Base-by-base conservation (phyloP, 2,329 filamentous ascomycete genomes). In the Epicoccum sorghinum region DNA sequence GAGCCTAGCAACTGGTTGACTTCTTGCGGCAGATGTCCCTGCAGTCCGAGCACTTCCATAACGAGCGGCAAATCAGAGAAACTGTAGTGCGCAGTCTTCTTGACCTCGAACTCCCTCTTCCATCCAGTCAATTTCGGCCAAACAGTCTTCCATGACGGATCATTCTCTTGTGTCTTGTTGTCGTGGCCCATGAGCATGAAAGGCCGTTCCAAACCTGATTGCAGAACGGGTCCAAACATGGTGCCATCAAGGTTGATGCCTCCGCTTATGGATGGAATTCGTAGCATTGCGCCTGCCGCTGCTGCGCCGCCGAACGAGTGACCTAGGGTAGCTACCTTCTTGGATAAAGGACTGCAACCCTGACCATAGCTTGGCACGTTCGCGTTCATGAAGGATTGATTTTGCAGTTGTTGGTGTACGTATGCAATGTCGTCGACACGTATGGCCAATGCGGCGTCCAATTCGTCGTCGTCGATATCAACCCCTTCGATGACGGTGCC, bases 261-360 rank as follows among this genome's bases (percentile, higher is more conserved):
- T 4, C 69, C 72, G 2, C 54, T 45, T 23, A 70, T 55, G 3
- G 65, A 66, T 0, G 58, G 24, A 1, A 59, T 44, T 4, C 58
- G 39, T 22, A 60, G 14, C 56, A 65, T 43, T 30, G 65, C 51
- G 1, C 52, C 43, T 2, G 64, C 61, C 6, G 68, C 63, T 2
- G 73, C 66, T 0, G 71, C 70, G 8, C 74, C 75, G 12, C 74
- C 74, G 4, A 76, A 47, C 2, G 74, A 77, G 40, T 77, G 74
- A 4, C 75, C 75, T 3, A 74, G 18, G 5, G 72, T 30, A 0
- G 62, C 68, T 18, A 57, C 56, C 27, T 4, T 62, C 59, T 9
- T 13, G 14, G 23, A 24, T 14, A 8, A 32, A 30, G 3, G 35
- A 22, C 6, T 39, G 24, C 54, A 43, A 3, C 41, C 52, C 13